Base-by-base conservation (phyloP, 768 basidiomycete species). In the Tylopilus cervinicoccineus region DNA sequence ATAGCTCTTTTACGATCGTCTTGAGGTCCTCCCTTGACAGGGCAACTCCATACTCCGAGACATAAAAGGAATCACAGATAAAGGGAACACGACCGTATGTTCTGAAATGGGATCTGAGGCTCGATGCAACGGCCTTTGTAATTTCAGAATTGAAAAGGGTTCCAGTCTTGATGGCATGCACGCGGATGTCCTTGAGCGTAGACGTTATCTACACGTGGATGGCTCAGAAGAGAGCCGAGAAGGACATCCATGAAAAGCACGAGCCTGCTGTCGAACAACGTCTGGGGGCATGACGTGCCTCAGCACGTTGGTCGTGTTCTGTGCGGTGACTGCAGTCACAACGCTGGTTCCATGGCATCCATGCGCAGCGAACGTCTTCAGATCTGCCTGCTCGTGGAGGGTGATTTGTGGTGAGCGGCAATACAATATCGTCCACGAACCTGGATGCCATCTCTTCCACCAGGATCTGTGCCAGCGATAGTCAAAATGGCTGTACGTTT, bases 281-380 rank as follows among this genome's bases (percentile, higher is more conserved):
- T 48, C 45, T 4, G 37, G 11, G 10, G 36, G 28, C 2, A 37
- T 23, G 3, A 19, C 6, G 6, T 37, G 26, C 17, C 27, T 17
- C 34, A 26, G 43, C 6, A 48, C 43, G 26, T 43, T 34, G 11
- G 17, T 12, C 11, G 11, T 19, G 16, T 37, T 46, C 42, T 37
- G 47, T 7, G 47, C 27, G 4, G 47, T 48, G 20, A 48, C 26
- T 13, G 47, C 47, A 11, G 47, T 46, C 14, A 48, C 47, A 0
- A 48, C 47, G 17, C 47, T 48, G n/a, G 48, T 47, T 8, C 48
- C 44, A n/a, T 49, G 36, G 29, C 48, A 47, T 4, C 48, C 48
- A 20, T 38, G 48, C 5, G 29, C 45, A 7, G 48, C 37, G 23
- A 47, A 48, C 2, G 48, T 49, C 16, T 32, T 49, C 7, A 48